Evolutionary conservation across 2,329 filamentous ascomycete genomes (phyloP), one percentile per base, ranked within the genome.

Genomic region (Penicillium sp.): DNA sequence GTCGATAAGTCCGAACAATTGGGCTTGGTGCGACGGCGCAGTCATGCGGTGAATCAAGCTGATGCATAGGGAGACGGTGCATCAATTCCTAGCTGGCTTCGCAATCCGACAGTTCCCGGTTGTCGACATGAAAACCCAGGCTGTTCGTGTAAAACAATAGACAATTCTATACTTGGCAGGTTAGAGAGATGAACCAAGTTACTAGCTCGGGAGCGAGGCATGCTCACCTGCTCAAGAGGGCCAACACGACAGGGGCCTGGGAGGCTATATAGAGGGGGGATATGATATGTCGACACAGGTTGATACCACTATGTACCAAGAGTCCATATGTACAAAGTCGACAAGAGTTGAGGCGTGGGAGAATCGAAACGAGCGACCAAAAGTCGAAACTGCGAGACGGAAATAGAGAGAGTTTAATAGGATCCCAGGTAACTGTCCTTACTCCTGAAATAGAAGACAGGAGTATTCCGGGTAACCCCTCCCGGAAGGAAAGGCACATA

Each of bases 21-120:
- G 67, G 66, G 54, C 64, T 63, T 15, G 66, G 66, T 51, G 67
- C 66, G 48, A 63, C 55, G 43, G 57, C 56, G 58, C 53, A 54
- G 47, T 60, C 59, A 55, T 60, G 53, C 53, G 57, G 48, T 29
- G 58, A 48, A 45, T 54, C 59, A 55, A 52, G 56, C 52, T 61
- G 55, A 60, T 63, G 62, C 65, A 68, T 67, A 59, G 51, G 52
- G 53, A 44, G 35, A 52, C 26, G 41, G 50, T 53, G 51, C 48
- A 49, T 56, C 52, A 60, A 59, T 43, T 43, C 41, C 42, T 54
- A 52, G 55, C 41, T 49, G 47, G 45, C 45, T 56, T 59, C 54
- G 37, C 54, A 59, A 56, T 53, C 45, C 50, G 49, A 46, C 52
- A 29, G 32, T 40, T 28, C 33, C 43, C 29, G 28, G 31, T 32